Conservation (phyloP, 768 basidiomycete species). For the Zangia roseola region DNA sequence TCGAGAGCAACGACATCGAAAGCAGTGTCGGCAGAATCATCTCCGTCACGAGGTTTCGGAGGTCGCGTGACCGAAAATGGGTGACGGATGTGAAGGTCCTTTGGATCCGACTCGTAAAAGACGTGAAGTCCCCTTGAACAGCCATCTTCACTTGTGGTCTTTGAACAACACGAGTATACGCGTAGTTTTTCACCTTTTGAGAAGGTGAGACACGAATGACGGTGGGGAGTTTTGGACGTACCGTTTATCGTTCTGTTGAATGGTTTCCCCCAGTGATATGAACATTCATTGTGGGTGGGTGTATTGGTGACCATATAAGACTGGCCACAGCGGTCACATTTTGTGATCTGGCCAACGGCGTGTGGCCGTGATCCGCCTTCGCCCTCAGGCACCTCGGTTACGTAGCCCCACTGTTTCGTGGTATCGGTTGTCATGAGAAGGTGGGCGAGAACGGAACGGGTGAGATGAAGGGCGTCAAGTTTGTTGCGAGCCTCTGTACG, state of each 20-base stretch:
- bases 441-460: slow-evolving; percentile 50
- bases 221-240: slow-evolving; percentile 28
- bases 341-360: slow-evolving; percentile 56
- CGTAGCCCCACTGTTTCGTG: slow-evolving; percentile 67
- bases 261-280: slow-evolving; percentile 80
- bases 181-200: slow-evolving; percentile 63
- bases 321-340: slow-evolving; percentile 78
- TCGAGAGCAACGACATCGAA: slow-evolving; percentile 87
- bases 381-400: slow-evolving; percentile 64
- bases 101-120: slow-evolving; percentile 74
- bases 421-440: slow-evolving; percentile 58
- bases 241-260: slow-evolving; percentile 65
- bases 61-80: slow-evolving; percentile 57
- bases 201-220: background rate
- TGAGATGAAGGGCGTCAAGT: slow-evolving; percentile 52
- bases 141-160: slow-evolving; percentile 54
- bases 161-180: slow-evolving; percentile 79
- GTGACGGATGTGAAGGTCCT: slow-evolving; percentile 70
- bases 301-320: slow-evolving; percentile 65
- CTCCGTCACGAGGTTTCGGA: slow-evolving; percentile 2
- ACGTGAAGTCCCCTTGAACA: slow-evolving; percentile 86
- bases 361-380: slow-evolving; percentile 64
- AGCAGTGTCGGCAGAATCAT: slow-evolving; percentile 31
- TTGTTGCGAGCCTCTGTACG: slow-evolving; percentile 57
- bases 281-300: slow-evolving; percentile 62